These are phyloP conservation scores for Marasmius oreades DNA, from an alignment of 1,284 basidiomycete species.

Conservation along the genomic window DNA sequence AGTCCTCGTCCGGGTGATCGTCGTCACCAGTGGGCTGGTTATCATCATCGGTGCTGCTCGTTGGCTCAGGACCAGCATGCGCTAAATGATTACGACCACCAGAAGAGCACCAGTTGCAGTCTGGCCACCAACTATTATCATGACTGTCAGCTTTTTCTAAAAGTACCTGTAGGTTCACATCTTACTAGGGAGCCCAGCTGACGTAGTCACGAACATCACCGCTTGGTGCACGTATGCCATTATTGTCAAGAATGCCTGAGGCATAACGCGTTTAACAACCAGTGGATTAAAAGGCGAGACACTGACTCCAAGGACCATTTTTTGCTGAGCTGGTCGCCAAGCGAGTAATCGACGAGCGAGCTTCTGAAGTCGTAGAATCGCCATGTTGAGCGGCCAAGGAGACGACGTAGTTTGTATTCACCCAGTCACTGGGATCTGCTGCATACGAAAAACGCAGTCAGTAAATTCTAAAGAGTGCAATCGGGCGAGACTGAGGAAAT, in stretches of 20 bases:
- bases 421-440: slow-evolving; percentile 36
- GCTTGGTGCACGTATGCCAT: slow-evolving; percentile 37
- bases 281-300: neutral
- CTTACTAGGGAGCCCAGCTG: slow-evolving; percentile 57
- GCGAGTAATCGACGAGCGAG: slow-evolving; percentile 28
- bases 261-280: neutral
- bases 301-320: slow-evolving; percentile 37
- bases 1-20: neutral
- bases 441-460: neutral
- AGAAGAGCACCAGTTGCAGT: slow-evolving; percentile 46
- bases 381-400: slow-evolving; percentile 15
- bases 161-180: slow-evolving; percentile 1
- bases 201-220: slow-evolving; percentile 46
- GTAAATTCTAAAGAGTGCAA: neutral
- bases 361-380: slow-evolving; percentile 20
- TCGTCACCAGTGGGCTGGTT: slow-evolving; percentile 1
- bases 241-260: slow-evolving; percentile 35
- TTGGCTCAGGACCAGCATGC: slow-evolving; percentile 10
- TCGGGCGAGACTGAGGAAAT: neutral
- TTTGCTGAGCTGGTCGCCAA: slow-evolving; percentile 26
- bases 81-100: slow-evolving; percentile 22
- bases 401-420: slow-evolving; percentile 30
- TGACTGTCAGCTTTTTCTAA: neutral
- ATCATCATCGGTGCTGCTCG: too few relatives aligned
- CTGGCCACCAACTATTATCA: slow-evolving; percentile 45